Conservation (phyloP, 257 asterid species). For the Misopates orontium region DNA sequence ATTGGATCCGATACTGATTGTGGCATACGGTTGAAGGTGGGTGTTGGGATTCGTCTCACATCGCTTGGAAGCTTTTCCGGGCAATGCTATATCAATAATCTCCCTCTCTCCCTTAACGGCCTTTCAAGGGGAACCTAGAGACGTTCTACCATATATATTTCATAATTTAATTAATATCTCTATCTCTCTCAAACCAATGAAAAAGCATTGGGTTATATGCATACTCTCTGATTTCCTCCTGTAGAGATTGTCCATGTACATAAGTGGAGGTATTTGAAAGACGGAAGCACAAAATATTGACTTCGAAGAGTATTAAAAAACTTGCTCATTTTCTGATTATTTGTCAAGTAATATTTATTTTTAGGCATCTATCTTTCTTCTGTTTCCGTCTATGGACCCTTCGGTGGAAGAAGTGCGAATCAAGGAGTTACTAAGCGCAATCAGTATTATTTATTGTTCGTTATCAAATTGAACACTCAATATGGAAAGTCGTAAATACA, state of each 20-base stretch:
- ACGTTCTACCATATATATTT: no score
- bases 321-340: neutral
- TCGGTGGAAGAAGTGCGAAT: neutral
- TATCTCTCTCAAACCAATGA: no score
- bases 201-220: neutral
- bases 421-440: neutral
- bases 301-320: neutral
- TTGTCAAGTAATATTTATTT: neutral
- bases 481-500: slow-evolving; percentile 3
- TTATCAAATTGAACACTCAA: neutral
- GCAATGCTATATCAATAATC: no score
- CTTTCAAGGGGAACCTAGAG: no score
- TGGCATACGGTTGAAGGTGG: no score
- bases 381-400: slow-evolving; percentile 15
- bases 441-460: no score
- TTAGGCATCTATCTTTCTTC: neutral
- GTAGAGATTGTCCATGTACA: neutral
- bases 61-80: no score
- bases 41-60: no score
- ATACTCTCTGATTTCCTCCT: no score
- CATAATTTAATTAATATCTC: no score
- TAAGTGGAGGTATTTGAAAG: neutral
- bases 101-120: no score
- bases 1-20: no score
- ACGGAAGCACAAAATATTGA: neutral